Conservation (phyloP, 1,139 yeast species). For the Pneumocystis sp. region DNA sequence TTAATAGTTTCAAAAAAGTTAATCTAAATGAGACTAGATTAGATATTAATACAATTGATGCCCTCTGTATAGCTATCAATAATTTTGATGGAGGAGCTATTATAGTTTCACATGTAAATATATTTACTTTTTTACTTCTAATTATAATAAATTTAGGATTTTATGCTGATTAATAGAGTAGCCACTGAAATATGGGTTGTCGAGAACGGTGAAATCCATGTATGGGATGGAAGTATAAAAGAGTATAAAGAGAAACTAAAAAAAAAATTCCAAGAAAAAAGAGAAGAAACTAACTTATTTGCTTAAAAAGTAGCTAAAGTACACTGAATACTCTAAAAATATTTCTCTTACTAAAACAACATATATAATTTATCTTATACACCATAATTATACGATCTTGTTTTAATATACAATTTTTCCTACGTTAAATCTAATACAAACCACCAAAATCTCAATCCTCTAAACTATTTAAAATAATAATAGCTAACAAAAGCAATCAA, state of each 20-base stretch:
- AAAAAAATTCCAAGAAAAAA: conserved; percentile 3
- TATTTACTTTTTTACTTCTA: neutral
- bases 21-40: conserved; percentile 22
- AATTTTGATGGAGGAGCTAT: conserved; percentile 96
- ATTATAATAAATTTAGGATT: conserved; percentile 34
- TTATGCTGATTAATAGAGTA: conserved; percentile 91
- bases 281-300: conserved; percentile 1
- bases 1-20: neutral
- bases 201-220: conserved; percentile 8
- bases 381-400: neutral
- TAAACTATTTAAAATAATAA: too few species aligned
- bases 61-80: conserved; percentile 89
- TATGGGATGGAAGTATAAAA: conserved; percentile 12
- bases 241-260: conserved; percentile 13
- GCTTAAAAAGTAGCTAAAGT: neutral
- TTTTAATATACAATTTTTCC: too few species aligned
- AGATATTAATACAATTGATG: conserved; percentile 95
- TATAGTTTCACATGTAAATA: conserved; percentile 64
- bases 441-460: neutral
- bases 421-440: neutral
- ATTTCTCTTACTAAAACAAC: neutral
- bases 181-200: conserved; percentile 51
- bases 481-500: neutral
- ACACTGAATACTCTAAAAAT: neutral
- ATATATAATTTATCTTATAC: neutral